Evolutionary conservation across 164 flowering plant genomes (phyloP), one percentile per base, ranked within the genome.

Genomic region (Echeveria elegans): DNA sequence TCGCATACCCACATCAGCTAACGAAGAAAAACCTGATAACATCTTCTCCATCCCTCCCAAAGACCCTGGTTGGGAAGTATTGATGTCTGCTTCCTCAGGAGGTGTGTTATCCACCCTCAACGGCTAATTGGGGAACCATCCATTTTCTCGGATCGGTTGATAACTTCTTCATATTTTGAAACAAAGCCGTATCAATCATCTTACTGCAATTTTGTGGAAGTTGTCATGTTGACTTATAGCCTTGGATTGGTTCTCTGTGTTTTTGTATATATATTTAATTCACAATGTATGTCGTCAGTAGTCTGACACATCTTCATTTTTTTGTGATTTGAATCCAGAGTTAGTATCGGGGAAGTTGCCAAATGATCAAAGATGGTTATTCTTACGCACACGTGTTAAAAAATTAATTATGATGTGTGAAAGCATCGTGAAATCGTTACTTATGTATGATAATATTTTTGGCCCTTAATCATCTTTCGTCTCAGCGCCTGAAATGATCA

Each of bases 41-140:
- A 67, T 29, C 0, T 53, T 48, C 58, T 71, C 73, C 1, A 8
- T 79, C 73, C 96, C 99, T n/a, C 85, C 89, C 5, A 83, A 83
- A 69, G 97, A 96, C 9, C 96, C 98, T 71, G 98, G 99, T 28
- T 92, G 99, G 99, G 97, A 95, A 77, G 99, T 92, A 59, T 86
- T 92, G 37, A 26, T 87, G 6, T 90, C 96, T 28, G 72, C 84
- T 36, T 76, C 85, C 28, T 72, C 78, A 31, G 94, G 91, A 14
- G 87, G 96, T 62, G 67, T 94, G 86, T 93, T 95, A 5, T 85
- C 96, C 7, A 77, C 87, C 8, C 78, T 90, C n/a, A 83, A 74
- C 72, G 83, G 80, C 75, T 56, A 11, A 53, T 0, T 53, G 19
- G 30, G 12, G 1, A 53, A 10, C 5, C 5, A 53, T 21, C 58